phyloP scores from a whole-genome alignment of 2,329 filamentous ascomycete species.

The Blastomyces silverae region DNA sequence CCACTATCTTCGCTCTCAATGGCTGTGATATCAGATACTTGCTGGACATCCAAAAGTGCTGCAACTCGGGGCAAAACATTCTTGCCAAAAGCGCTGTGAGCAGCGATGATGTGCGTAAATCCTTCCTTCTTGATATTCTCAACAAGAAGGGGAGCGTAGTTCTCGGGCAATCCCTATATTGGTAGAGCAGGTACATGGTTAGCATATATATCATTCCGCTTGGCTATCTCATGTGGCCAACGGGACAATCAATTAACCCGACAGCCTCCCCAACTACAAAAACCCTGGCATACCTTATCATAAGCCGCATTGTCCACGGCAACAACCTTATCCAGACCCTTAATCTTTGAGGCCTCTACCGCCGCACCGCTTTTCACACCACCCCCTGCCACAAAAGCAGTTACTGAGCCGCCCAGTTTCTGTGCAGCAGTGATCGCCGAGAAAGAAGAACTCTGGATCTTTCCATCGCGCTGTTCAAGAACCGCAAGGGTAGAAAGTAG shows the following conservation, averaged over 20 bases:
- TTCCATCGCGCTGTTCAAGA: conserved; percentile 85
- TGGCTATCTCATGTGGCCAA: background rate
- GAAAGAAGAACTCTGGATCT: conserved; percentile 73
- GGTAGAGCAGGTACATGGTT: background rate
- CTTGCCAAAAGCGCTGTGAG: conserved; percentile 95
- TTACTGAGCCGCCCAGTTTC: conserved; percentile 77
- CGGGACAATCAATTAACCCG: background rate
- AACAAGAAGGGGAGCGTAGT: conserved; percentile 82
- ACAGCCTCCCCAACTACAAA: conserved; percentile 6
- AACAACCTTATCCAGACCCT: conserved; percentile 86
- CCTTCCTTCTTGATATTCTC: conserved; percentile 96
- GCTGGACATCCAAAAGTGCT: conserved; percentile 83
- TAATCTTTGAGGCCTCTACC: conserved; percentile 77
- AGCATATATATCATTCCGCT: background rate
- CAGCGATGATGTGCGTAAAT: conserved; percentile 84
- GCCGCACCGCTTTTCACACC: conserved; percentile 65
- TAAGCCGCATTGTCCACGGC: conserved; percentile 83
- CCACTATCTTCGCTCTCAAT: conserved; percentile 80
- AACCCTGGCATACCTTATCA: conserved; percentile 63
- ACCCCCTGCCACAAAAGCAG: conserved; percentile 78
- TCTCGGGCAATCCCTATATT: conserved; percentile 75
- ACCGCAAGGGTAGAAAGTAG: conserved; percentile 83
- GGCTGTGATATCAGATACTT: conserved; percentile 82
- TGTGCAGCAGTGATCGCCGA: conserved; percentile 79
- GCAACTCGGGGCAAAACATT: conserved; percentile 85